Evolutionary conservation across 75 land plant genomes (phyloP), one percentile per base, ranked within the genome.

Genomic region (Ceratopteris richardii): DNA sequence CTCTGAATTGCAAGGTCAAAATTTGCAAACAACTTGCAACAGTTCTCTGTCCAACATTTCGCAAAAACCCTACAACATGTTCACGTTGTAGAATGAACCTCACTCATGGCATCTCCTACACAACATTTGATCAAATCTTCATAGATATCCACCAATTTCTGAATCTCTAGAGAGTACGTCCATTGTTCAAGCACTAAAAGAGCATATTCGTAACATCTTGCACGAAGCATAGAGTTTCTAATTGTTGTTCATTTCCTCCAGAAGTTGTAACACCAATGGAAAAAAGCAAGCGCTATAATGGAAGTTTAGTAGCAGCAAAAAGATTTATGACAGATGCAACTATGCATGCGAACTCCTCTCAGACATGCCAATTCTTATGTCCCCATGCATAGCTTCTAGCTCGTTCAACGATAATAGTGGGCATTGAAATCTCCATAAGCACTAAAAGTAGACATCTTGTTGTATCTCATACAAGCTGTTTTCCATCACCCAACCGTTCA

Each of bases 341-440:
- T 27, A 92, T 95, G 21, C 99, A 82, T 3, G 86, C 97, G 78
- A 95, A 95, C 72, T 95, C 99, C 74, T 95, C 99, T 20, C 99
- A 76, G 1, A 95, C 89, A 65, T 93, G 73, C 97, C 97, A 90
- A 52, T 81, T 95, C 37, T 70, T 90, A 64, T 95, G 96, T 22
- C 72, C 60, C 98, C 98, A 94, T 6, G 98, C 96, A 76, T 72
- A 90, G 66, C 77, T 82, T 20, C 99, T 97, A 56, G 92, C 88
- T 78, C 97, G 76, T 71, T 95, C 99, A 65, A 95, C 97, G 65
- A 95, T 80, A 37, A 87, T 86, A 21, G 99, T 89, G 14, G 99
- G 93, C 9, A 97, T 90, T 37, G 99, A 95, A 47, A 95, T 87
- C 99, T 90, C 93, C 99, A 95, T 95, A 44, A 95, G 82, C 40